Conservation (phyloP, 2,329 filamentous ascomycete genomes). For the Colletotrichum sp. region DNA sequence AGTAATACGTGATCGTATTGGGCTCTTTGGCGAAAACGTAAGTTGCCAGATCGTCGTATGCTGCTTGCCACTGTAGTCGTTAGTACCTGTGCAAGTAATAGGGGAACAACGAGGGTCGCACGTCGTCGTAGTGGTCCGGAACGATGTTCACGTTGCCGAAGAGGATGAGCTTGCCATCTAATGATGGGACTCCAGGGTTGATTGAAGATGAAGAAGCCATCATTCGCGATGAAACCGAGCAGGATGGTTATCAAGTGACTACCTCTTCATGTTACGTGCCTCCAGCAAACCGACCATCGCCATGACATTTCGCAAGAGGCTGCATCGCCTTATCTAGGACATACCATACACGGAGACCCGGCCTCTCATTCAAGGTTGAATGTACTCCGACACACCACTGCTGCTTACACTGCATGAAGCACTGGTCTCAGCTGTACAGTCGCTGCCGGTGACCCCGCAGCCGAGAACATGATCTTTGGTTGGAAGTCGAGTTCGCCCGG, state of each 20-base stretch:
- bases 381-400: not conserved
- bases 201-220: not conserved
- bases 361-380: not conserved
- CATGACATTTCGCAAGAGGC: not conserved
- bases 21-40: slow-evolving; percentile 37
- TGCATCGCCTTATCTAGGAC: not conserved
- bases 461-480: not conserved
- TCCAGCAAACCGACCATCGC: not conserved
- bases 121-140: slow-evolving; percentile 35
- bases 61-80: slow-evolving; percentile 39
- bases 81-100: not conserved
- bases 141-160: slow-evolving; percentile 39
- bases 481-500: not conserved
- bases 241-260: not conserved
- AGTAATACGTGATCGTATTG: slow-evolving; percentile 44
- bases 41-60: slow-evolving; percentile 39
- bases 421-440: not conserved
- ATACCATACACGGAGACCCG: not conserved
- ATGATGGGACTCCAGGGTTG: not conserved
- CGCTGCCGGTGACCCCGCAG: not conserved
- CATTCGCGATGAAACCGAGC: not conserved
- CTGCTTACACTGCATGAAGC: not conserved
- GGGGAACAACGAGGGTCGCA: not conserved
- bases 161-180: slow-evolving; percentile 11
- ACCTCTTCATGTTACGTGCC: not conserved